These are phyloP conservation scores for Bocquillonia castaneifolia DNA, from an alignment of 441 rosid genomes.

Conservation along the genomic window DNA sequence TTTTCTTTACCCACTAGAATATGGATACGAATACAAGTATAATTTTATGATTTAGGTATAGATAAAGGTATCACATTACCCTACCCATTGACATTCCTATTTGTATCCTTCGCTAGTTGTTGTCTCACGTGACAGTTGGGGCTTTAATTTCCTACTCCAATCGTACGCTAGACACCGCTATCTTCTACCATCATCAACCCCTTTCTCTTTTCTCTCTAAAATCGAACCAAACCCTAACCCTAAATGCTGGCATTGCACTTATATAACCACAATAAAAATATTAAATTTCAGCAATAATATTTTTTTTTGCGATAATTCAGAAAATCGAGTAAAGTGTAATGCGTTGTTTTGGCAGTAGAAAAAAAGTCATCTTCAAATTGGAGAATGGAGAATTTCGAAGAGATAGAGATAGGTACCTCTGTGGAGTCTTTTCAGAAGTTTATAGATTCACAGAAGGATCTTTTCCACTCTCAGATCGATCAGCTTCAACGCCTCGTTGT, in stretches of 20 bases:
- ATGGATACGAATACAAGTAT: too few species aligned
- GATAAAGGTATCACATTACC: too few species aligned
- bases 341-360: conserved; percentile 37
- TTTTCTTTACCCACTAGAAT: too few species aligned
- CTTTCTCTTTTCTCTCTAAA: not conserved
- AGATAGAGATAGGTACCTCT: conserved; percentile 62
- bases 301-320: too few species aligned
- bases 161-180: conserved; percentile 18
- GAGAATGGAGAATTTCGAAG: conserved; percentile 58
- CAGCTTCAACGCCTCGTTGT: conserved; percentile 74
- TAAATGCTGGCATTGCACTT: conserved; percentile 2
- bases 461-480: conserved; percentile 82
- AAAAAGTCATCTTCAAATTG: conserved; percentile 27
- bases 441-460: conserved; percentile 61
- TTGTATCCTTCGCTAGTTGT: not conserved
- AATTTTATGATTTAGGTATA: too few species aligned
- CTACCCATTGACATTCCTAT: too few species aligned
- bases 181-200: not conserved
- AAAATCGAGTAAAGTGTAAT: too few species aligned
- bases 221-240: conserved; percentile 36
- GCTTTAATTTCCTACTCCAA: conserved; percentile 8
- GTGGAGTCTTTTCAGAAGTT: conserved; percentile 56
- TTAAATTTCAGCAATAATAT: not conserved
- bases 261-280: not conserved
- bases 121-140: conserved; percentile 13